These are phyloP conservation scores for Cryptosporidium parvum DNA, from an alignment of 169 alveolate species.

Conservation along the genomic window DNA sequence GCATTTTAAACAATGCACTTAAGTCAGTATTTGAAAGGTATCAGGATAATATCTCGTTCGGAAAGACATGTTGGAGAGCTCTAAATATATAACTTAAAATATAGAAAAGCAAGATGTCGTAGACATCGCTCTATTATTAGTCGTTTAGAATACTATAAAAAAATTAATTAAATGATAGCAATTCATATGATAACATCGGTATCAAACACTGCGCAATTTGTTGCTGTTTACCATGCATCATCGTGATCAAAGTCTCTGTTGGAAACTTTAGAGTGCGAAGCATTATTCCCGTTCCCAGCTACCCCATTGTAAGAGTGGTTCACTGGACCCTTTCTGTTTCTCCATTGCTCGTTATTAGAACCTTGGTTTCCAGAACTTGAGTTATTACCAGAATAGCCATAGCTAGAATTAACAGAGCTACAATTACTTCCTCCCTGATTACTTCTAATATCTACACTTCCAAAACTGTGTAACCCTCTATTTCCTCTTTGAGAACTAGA, in stretches of 20 bases:
- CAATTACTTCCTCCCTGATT: conserved; percentile 14
- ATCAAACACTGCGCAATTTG: neutral
- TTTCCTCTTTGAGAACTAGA: conserved; percentile 27
- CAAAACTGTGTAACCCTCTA: conserved; percentile 67
- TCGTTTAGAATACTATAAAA: conserved; percentile 22
- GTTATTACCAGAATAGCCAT: neutral
- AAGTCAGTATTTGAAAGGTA: conserved; percentile 22
- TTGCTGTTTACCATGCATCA: conserved; percentile 54
- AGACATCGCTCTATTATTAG: neutral
- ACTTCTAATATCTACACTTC: conserved; percentile 69
- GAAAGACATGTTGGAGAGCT: conserved; percentile 46
- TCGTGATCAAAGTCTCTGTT: conserved; percentile 73
- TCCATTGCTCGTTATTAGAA: conserved; percentile 18
- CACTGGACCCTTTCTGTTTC: conserved; percentile 14
- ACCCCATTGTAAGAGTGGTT: conserved; percentile 6
- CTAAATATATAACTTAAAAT: conserved; percentile 26
- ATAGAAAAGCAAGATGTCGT: conserved; percentile 5
- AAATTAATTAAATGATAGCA: conserved; percentile 2
- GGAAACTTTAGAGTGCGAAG: conserved; percentile 37
- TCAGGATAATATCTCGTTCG: conserved; percentile 34
- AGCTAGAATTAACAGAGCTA: neutral
- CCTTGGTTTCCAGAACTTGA: conserved; percentile 39
- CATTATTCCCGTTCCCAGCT: conserved; percentile 50
- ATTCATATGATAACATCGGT: neutral
- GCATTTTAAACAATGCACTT: conserved; percentile 13